These are phyloP conservation scores for Helicostylum pulchrum DNA, from an alignment of 192 early-diverging fungal genomes.

Conservation along the genomic window DNA sequence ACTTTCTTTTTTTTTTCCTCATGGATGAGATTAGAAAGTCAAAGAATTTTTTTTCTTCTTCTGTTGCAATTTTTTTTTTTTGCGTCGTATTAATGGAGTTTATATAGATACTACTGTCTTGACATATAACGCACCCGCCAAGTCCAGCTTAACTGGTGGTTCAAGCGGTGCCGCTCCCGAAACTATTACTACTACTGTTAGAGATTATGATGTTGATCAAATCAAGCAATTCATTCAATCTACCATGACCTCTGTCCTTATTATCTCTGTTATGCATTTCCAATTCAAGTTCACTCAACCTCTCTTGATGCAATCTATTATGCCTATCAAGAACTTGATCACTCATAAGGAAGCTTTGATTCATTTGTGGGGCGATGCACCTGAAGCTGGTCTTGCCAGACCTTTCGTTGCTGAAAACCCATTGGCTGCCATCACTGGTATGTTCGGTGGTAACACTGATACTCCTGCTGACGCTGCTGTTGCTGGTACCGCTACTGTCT, in stretches of 20 bases:
- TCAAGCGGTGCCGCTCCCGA: constrained; percentile 8
- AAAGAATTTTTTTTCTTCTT: constrained; percentile 1
- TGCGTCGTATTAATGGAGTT: background rate
- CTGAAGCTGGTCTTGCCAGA: constrained; percentile 74
- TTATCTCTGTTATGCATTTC: constrained; percentile 84
- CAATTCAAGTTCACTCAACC: constrained; percentile 89
- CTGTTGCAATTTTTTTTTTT: constrained; percentile 1
- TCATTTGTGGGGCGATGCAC: constrained; percentile 73
- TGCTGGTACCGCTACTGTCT: constrained; percentile 6
- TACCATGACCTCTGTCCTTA: constrained; percentile 60
- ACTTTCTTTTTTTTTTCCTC: too few relatives aligned
- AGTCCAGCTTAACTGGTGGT: constrained; percentile 43
- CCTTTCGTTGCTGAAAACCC: constrained; percentile 82
- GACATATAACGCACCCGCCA: constrained; percentile 71
- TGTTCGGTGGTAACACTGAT: constrained; percentile 24
- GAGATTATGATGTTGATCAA: constrained; percentile 79
- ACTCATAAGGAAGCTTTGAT: constrained; percentile 76
- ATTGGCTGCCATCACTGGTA: constrained; percentile 49
- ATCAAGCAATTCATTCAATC: constrained; percentile 67
- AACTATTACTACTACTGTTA: constrained; percentile 39
- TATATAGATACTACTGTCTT: constrained; percentile 72
- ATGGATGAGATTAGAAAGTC: too few relatives aligned
- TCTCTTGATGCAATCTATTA: constrained; percentile 80
- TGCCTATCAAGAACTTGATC: constrained; percentile 71
- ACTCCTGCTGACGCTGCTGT: constrained; percentile 9